Percentiles rank a stretch among this genome's conserved stretches.
These are phyloP conservation scores for Septoria linicola DNA, from an alignment of 2,329 filamentous ascomycete species.

Conservation along the genomic window DNA sequence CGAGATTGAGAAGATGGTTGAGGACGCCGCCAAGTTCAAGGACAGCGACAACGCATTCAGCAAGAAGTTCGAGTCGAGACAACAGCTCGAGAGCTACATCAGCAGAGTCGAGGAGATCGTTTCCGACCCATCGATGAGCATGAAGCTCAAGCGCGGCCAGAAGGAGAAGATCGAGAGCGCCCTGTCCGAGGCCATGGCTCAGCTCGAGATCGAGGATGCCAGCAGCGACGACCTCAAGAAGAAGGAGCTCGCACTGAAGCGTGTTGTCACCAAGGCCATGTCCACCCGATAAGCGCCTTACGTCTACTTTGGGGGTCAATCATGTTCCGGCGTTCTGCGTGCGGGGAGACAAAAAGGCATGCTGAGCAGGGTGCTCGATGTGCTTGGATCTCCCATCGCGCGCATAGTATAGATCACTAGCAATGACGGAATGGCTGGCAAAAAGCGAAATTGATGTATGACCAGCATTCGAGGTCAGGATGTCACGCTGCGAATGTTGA, in stretches of 20 bases:
- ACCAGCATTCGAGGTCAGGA: slow-evolving; percentile 26
- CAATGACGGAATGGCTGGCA: slow-evolving; percentile 29
- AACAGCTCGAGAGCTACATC: slow-evolving; percentile 99
- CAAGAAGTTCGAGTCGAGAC: slow-evolving; percentile 98
- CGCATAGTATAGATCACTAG: slow-evolving; percentile 28
- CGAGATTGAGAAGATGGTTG: slow-evolving; percentile 99
- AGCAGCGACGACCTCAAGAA: slow-evolving; percentile 95
- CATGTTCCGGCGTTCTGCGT: slow-evolving; percentile 28
- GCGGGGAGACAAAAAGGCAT: slow-evolving; percentile 24
- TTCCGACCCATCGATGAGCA: slow-evolving; percentile 89
- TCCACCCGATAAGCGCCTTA: slow-evolving; percentile 37
- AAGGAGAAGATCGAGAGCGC: slow-evolving; percentile 99
- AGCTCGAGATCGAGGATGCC: slow-evolving; percentile 93
- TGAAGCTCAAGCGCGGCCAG: slow-evolving; percentile 98
- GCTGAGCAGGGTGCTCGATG: slow-evolving; percentile 18
- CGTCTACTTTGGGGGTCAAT: slow-evolving; percentile 22
- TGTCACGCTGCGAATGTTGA: slow-evolving; percentile 25
- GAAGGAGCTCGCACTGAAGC: slow-evolving; percentile 98
- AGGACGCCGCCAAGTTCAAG: slow-evolving; percentile 98
- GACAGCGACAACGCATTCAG: slow-evolving; percentile 94
- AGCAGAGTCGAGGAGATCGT: slow-evolving; percentile 98
- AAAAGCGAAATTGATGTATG: slow-evolving; percentile 32
- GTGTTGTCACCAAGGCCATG: slow-evolving; percentile 83
- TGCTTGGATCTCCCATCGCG: slow-evolving; percentile 22
- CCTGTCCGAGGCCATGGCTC: slow-evolving; percentile 94